Base-by-base conservation (phyloP, 225 moss, liverwort and hornwort species). In the Sphagnum contortum region DNA sequence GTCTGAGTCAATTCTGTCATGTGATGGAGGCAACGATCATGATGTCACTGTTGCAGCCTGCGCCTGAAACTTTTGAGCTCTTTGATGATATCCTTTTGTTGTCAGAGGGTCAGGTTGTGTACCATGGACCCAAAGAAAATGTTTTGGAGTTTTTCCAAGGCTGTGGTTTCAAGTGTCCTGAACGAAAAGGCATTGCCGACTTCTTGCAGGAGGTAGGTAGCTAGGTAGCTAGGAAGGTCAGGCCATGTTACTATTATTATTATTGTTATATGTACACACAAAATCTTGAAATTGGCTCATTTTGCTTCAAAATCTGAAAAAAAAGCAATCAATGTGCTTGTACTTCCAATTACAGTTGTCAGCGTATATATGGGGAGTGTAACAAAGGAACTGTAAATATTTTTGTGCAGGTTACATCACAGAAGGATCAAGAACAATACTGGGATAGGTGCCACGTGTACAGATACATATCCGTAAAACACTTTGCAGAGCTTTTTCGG, bases 141-240 rank as follows among this genome's bases (percentile, higher is more conserved):
- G 80, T 92, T 44, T 67, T 91, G 1, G 86, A 73, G 48, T 91
- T 92, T 64, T 95, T 95, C 11, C 82, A 84, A 57, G 70, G 80
- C 3, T 91, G 88, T 59, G 94, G 91, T 3, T 95, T 89, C 72
- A 69, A 75, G 46, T 89, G 94, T 46, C 94, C 91, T 0, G 94
- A 91, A 2, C 86, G 94, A 59, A 95, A 95, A 81, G 94, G 94
- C 2, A 74, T 84, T 47, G 91, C 86, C 47, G 94, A 95, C 69
- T 95, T 95, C 12, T 64, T 95, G 72, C 94, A 95, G 72, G 91
- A 95, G 84, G 87, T 86, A n/a, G 73, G 60, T 5, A n/a, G n/a
- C n/a, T n/a, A 29, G 29, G 29, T 29, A 29, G 29, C 0, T 29
- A 29, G 29, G 29, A 29, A 29, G 29, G 29, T 29, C 29, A 29